Percentiles rank a stretch among this genome's conserved stretches.
Evolutionary conservation across 495 filamentous ascomycete species (phyloP).

Genomic region (Trichoderma gamsii): DNA sequence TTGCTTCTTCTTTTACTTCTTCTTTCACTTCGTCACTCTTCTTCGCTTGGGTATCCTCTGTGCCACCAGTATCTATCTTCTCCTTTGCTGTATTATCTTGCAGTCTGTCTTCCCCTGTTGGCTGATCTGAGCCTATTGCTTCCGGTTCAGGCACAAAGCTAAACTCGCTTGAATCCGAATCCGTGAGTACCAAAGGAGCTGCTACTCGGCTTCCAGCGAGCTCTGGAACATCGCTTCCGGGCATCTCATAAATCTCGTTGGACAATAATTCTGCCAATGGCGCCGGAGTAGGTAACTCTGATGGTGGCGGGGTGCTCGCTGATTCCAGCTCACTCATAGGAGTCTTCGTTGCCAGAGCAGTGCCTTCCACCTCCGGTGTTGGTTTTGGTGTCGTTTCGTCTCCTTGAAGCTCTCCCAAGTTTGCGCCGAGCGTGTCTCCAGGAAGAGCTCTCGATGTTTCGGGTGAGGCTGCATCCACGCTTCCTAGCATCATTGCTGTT

Average conservation of each 20-base stretch:
- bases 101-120: not conserved
- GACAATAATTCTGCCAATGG: constrained; percentile 3
- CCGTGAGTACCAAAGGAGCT: not conserved
- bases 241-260: constrained; percentile 3
- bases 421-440: not conserved
- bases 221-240: constrained; percentile 7
- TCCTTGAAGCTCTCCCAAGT: not conserved
- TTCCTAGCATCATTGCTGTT: not conserved
- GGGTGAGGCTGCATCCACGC: not conserved
- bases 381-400: not conserved
- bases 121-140: not conserved
- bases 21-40: not conserved
- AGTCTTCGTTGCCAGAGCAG: not conserved
- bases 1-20: no score
- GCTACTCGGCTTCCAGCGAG: not conserved
- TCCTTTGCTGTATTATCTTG: not conserved
- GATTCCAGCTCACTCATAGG: constrained; percentile 7
- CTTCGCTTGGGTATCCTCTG: not conserved
- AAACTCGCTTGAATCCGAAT: constrained; percentile 2
- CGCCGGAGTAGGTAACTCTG: not conserved
- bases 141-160: not conserved
- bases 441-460: not conserved
- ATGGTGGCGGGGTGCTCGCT: not conserved
- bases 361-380: not conserved
- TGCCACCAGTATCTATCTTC: not conserved